Evolutionary conservation across 352 stramenopile genomes (phyloP), one percentile per base, ranked within the genome.

Genomic region (Phytophthora litchii): DNA sequence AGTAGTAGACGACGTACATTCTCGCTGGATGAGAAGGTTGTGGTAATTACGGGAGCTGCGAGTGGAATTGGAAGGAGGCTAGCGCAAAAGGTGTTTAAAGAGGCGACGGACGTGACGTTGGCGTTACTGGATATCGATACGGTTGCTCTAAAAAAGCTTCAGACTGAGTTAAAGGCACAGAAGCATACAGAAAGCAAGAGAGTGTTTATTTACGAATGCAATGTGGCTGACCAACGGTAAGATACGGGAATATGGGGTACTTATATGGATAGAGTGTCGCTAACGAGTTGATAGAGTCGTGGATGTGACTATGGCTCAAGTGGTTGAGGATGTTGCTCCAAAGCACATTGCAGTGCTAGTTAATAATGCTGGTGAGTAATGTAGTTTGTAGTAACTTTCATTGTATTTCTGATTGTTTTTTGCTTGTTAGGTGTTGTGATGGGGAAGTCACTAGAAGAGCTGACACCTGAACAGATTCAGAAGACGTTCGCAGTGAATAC

Each of bases 41-140:
- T 91, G 25, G 67, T 93, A 7, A 74, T 93, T 54, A 93, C 83
- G 1, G 83, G 83, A 16, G 81, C 79, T 12, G 81, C 69, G 21
- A 72, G 48, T 27, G 83, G 83, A 14, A 78, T 93, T 46, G 83
- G 83, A 31, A 63, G 68, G 32, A 45, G 52, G 21, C 62, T 93
- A 21, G 76, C 76, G 29, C 38, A 47, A 6, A 72, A 70, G 12
- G 21, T 91, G 32, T 63, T 71, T 20, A 27, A 12, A 0, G 54
- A 70, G 20, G 54, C 73, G 14, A 11, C 16, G 8, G 16, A 56
- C 14, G 67, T 72, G 49, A 89, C 74, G 43, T 49, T 93, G 43
- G 74, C 75, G 23, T 64, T 93, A 36, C 25, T 93, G 37, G 83
- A 93, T 49, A 71, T 91, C 41, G 72, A 92, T 40, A n/a, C 52